Conservation (phyloP, 192 early-diverging fungal genomes). For the Globomyces pollinis-pini region DNA sequence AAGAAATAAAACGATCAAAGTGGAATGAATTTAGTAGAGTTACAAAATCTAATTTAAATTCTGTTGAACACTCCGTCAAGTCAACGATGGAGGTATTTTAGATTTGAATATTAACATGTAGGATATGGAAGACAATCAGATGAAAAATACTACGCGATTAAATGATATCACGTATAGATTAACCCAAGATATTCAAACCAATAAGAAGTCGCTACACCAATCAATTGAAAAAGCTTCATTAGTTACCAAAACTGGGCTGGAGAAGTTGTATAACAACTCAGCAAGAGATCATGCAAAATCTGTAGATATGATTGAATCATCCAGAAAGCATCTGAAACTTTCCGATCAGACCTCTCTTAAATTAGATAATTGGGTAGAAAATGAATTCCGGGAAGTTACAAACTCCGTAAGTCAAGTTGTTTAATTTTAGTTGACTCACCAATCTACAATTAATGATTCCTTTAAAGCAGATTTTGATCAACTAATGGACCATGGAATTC, state of each 20-base stretch:
- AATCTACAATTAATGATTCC: neutral
- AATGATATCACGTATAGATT: neutral
- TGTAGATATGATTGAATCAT: neutral
- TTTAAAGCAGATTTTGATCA: neutral
- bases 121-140: neutral
- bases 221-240: neutral
- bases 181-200: neutral
- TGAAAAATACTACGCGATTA: neutral
- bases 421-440: neutral
- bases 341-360: neutral
- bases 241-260: neutral
- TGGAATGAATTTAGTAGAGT: too few species aligned
- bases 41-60: too few species aligned
- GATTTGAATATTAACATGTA: too few species aligned
- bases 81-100: too few species aligned
- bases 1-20: too few species aligned
- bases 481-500: neutral
- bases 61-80: too few species aligned
- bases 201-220: neutral
- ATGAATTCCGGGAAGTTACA: neutral
- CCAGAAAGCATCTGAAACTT: neutral
- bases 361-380: neutral
- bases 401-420: neutral
- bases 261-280: neutral
- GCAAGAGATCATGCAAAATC: neutral